These are phyloP conservation scores for Boletus sp. DNA, from an alignment of 1,284 basidiomycete species.

Conservation along the genomic window DNA sequence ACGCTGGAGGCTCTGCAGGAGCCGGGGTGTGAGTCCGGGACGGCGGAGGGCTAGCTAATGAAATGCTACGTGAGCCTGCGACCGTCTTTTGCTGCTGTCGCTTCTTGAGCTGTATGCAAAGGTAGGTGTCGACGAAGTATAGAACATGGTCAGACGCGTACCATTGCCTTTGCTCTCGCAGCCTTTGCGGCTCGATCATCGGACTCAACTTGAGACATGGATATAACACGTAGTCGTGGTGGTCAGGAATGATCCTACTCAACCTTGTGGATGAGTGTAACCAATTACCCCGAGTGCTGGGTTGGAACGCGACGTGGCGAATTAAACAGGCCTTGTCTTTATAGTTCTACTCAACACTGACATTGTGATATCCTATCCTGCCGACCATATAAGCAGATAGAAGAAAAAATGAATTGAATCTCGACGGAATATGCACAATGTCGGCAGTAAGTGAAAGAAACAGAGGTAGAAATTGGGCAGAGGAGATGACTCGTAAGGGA, in stretches of 20 bases:
- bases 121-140: constrained; percentile 16
- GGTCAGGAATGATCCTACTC: constrained; percentile 3
- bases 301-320: constrained; percentile 8
- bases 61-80: constrained; percentile 31
- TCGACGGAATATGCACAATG: constrained; percentile 39
- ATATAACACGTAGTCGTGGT: neutral
- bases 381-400: constrained; percentile 7
- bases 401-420: constrained; percentile 31
- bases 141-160: constrained; percentile 36
- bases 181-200: constrained; percentile 79
- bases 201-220: constrained; percentile 51
- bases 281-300: neutral
- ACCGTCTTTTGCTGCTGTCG: constrained; percentile 70
- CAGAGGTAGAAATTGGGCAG: constrained; percentile 32
- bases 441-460: constrained; percentile 31
- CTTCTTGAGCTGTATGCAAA: constrained; percentile 62
- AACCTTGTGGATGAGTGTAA: constrained; percentile 4
- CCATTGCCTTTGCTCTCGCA: constrained; percentile 79
- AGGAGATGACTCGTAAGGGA: constrained; percentile 36
- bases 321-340: constrained; percentile 1
- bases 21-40: constrained; percentile 58
- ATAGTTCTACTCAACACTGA: constrained; percentile 9
- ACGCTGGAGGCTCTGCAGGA: constrained; percentile 37
- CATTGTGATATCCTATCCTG: constrained; percentile 7
- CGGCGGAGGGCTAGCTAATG: constrained; percentile 47